Evolutionary conservation across 2,329 filamentous ascomycete genomes (phyloP).

Genomic region (Aspergillus sp.): DNA sequence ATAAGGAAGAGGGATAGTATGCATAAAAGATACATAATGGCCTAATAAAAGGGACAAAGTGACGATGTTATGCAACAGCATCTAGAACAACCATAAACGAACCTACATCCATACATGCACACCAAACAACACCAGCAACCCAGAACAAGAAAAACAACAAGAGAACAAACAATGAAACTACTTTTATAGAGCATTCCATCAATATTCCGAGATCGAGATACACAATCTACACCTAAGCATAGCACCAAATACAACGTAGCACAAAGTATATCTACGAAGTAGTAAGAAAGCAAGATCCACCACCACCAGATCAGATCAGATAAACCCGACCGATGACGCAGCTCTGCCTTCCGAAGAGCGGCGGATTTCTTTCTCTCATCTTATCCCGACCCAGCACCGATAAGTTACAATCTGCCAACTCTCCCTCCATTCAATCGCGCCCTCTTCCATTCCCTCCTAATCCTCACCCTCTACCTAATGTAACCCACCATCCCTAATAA

Average conservation of each 20-base stretch:
- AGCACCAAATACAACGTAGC: not conserved
- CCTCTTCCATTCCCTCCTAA: not conserved
- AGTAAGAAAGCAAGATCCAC: not conserved
- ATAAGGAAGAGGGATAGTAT: not conserved
- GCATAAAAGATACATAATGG: not conserved
- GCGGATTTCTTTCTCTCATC: slow-evolving; percentile 14
- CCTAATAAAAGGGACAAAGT: not conserved
- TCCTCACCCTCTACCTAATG: not conserved
- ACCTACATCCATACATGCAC: not conserved
- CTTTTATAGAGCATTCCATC: too few relatives aligned
- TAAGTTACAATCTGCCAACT: not conserved
- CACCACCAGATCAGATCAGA: slow-evolving; percentile 12
- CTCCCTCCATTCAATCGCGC: not conserved
- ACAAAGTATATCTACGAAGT: not conserved
- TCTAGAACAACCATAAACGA: not conserved
- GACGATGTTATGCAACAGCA: not conserved
- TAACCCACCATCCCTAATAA: not conserved
- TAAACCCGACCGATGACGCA: slow-evolving; percentile 25
- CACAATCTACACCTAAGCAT: not conserved
- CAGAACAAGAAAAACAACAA: too few relatives aligned
- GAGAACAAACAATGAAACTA: too few relatives aligned
- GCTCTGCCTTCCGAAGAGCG: slow-evolving; percentile 20
- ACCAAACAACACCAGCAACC: not conserved
- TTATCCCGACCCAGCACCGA: not conserved
- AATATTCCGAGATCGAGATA: too few relatives aligned